Evolutionary conservation across 225 moss, liverwort and hornwort genomes (phyloP).

Genomic region (Physcomitrium patens): DNA sequence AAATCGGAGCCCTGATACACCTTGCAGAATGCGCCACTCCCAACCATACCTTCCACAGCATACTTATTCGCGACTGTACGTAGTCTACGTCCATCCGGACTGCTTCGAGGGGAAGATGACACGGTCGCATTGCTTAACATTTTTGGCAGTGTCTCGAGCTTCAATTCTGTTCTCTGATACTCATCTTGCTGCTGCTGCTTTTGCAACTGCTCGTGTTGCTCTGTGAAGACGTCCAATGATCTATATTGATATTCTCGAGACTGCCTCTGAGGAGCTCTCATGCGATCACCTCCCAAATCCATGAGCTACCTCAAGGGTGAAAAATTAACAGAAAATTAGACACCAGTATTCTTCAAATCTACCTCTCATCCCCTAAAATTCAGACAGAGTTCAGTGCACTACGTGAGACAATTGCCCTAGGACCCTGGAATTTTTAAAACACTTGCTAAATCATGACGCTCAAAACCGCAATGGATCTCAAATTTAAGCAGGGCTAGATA

Average conservation of each 20-base stretch:
- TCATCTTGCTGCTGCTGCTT: conserved; percentile 12
- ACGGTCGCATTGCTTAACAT: conserved; percentile 29
- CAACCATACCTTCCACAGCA: conserved; percentile 56
- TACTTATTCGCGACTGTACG: conserved; percentile 70
- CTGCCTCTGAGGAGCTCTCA: conserved; percentile 38
- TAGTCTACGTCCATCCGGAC: conserved; percentile 31
- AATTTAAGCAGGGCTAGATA: neutral
- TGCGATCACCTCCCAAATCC: conserved; percentile 39
- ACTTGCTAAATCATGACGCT: neutral
- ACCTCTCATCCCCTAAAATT: neutral
- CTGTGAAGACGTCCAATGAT: conserved; percentile 27
- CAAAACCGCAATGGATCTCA: neutral
- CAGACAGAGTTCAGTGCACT: neutral
- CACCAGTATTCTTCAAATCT: conserved; percentile 1
- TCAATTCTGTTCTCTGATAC: neutral
- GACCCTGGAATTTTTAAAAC: neutral
- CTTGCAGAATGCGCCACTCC: conserved; percentile 62
- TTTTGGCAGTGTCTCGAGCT: conserved; percentile 26
- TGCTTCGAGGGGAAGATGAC: conserved; percentile 26
- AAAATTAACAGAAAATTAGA: neutral
- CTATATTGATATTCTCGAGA: conserved; percentile 52
- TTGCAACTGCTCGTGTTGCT: neutral
- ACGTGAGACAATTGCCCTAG: neutral
- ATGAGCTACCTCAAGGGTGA: conserved; percentile 23
- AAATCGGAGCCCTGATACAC: conserved; percentile 65